Evolutionary conservation across 129 eudicot genomes (phyloP).

Genomic region (Smallanthus sonchifolius): DNA sequence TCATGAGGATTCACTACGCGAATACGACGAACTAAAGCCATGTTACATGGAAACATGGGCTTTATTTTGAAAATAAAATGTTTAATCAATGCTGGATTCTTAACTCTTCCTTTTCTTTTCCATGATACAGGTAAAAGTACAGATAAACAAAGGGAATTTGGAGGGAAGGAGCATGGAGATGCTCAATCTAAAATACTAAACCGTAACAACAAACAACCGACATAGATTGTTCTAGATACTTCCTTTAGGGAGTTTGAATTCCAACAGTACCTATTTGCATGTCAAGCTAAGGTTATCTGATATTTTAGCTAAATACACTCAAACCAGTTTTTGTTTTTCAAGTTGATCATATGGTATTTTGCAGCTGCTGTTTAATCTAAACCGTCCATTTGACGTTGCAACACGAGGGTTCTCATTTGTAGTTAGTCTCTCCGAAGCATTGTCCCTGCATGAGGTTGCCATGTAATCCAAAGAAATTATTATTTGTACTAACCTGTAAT

Average conservation of each 20-base stretch:
- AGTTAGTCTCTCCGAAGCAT: slow-evolving; percentile 75
- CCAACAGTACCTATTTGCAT: slow-evolving; percentile 89
- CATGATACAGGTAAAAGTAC: slow-evolving; percentile 50
- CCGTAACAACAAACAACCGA: slow-evolving; percentile 61
- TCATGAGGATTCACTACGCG: slow-evolving; percentile 88
- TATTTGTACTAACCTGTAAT: slow-evolving; percentile 11
- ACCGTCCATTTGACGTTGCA: slow-evolving; percentile 88
- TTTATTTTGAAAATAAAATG: slow-evolving; percentile 1
- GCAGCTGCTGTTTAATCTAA: slow-evolving; percentile 80
- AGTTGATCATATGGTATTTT: not conserved
- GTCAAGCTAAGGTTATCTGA: slow-evolving; percentile 81
- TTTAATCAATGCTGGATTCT: not conserved
- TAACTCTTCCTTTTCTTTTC: slow-evolving; percentile 5
- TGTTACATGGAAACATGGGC: slow-evolving; percentile 91
- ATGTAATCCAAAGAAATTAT: not conserved
- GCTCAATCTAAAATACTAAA: slow-evolving; percentile 81
- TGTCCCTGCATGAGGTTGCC: slow-evolving; percentile 74
- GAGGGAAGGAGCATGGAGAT: slow-evolving; percentile 84
- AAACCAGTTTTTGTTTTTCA: not conserved
- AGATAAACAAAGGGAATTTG: slow-evolving; percentile 70
- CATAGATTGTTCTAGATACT: slow-evolving; percentile 83
- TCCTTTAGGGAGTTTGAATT: slow-evolving; percentile 94
- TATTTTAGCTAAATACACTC: not conserved
- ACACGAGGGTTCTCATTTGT: slow-evolving; percentile 79
- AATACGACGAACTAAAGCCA: slow-evolving; percentile 90